Base-by-base conservation (phyloP, 768 basidiomycete genomes). In the Mycena indigotica region DNA sequence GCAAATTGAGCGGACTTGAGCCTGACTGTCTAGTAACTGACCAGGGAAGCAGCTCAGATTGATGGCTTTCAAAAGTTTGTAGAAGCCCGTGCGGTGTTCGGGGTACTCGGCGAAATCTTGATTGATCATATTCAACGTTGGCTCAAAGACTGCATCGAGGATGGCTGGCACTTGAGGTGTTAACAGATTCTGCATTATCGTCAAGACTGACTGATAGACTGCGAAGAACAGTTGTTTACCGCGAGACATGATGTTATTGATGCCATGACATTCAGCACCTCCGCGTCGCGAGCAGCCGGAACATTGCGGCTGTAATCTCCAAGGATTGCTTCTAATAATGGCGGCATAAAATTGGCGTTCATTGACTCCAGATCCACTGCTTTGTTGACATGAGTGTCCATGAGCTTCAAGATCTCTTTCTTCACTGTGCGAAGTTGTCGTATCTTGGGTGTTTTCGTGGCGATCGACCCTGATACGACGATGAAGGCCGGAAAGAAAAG, bases 51-150 rank as follows among this genome's bases (percentile, higher is more conserved):
- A 97, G 69, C 90, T 84, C 63, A 88, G 65, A 74, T 98, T 95
- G 72, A 97, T 95, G 3, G 93, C 88, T 56, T 95, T 87, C 44
- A 99, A 80, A 57, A 99, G 82, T 73, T 92, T 95, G 83, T 93
- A 99, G 84, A 99, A 96, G 53, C 95, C 96, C 38, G 89, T 87
- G 57, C 97, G 91, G 70, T 98, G 96, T 70, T 99, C 97, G 8
- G 97, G 97, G 77, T 84, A 99, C 74, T 98, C 97, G n/a, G 95
- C 79, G 65, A 98, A 96, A 78, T 99, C 96, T 80, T 97, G 93
- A 73, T 98, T 98, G 72, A 99, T 99, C 97, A 98, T 99, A 66
- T 87, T 89, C 57, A 99, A 77, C 3, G 97, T 99, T 41, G 93
- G 91, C 72, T 98, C 95, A 69, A 99, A 98, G 48, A 98, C 93